Evolutionary conservation across 208 protist genomes (phyloP).

Genomic region (Acanthamoeba healyi): DNA sequence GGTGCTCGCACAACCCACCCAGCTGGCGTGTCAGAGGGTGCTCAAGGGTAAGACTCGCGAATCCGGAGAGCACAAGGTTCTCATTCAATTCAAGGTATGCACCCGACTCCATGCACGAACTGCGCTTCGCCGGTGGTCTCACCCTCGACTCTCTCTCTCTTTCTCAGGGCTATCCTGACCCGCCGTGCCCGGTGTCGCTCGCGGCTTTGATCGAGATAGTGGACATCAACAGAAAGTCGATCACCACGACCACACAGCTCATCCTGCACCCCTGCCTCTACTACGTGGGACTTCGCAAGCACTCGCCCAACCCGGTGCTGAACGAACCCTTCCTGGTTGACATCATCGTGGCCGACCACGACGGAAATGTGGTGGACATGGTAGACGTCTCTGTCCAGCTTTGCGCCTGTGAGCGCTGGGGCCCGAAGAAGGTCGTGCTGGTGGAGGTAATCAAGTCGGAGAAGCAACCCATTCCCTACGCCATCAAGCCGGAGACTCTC

Average conservation of each 20-base stretch:
- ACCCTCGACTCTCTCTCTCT: neutral
- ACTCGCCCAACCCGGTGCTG: neutral
- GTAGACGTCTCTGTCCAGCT: constrained; percentile 16
- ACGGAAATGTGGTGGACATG: constrained; percentile 13
- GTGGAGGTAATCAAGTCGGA: constrained; percentile 12
- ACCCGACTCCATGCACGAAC: no score
- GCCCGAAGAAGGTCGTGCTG: neutral
- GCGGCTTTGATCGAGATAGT: constrained; percentile 71
- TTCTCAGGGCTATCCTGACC: constrained; percentile 53
- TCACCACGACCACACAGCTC: constrained; percentile 64
- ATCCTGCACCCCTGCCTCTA: constrained; percentile 72
- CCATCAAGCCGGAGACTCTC: neutral
- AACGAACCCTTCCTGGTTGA: constrained; percentile 45
- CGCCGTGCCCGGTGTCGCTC: constrained; percentile 62
- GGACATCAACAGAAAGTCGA: constrained; percentile 72
- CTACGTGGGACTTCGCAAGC: constrained; percentile 72
- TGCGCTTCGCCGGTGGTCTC: no score
- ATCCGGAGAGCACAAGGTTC: constrained; percentile 63
- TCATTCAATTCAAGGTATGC: constrained; percentile 71
- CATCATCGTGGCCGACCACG: constrained; percentile 64
- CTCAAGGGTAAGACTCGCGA: constrained; percentile 65
- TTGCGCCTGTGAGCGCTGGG: neutral
- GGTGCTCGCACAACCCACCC: constrained; percentile 17
- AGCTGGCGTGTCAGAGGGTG: constrained; percentile 34
- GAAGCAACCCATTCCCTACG: constrained; percentile 35